Evolutionary conservation across 129 eudicot genomes (phyloP).

Genomic region (Artemisia argyi): DNA sequence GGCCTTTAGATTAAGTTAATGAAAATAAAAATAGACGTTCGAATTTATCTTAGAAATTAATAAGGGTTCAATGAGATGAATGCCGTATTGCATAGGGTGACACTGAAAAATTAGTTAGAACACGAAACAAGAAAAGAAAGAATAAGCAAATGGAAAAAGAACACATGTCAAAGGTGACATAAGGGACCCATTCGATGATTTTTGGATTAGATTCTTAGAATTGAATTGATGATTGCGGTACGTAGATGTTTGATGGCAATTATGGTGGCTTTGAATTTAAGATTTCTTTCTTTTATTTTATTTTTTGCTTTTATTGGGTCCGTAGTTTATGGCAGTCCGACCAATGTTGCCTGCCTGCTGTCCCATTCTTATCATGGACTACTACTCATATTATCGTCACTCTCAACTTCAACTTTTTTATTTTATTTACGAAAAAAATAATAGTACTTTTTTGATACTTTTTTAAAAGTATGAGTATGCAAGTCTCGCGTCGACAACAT

Average conservation of each 20-base stretch:
- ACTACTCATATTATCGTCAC: constrained; percentile 21
- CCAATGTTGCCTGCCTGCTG: constrained; percentile 36
- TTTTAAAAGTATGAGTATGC: too few species aligned
- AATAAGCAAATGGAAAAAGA: background rate
- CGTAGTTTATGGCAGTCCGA: constrained; percentile 44
- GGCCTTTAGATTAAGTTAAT: too few species aligned
- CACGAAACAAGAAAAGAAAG: background rate
- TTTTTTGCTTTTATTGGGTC: constrained; percentile 18
- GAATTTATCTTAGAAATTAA: too few species aligned
- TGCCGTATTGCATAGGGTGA: too few species aligned
- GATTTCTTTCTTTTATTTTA: too few species aligned
- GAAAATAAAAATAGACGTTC: too few species aligned
- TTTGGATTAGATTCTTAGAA: constrained; percentile 27
- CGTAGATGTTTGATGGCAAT: constrained; percentile 38
- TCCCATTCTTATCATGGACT: constrained; percentile 31
- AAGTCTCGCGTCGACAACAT: too few species aligned
- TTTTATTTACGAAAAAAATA: background rate
- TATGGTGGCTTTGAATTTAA: constrained; percentile 34
- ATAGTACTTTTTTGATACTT: too few species aligned
- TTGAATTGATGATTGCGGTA: constrained; percentile 31
- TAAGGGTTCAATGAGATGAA: too few species aligned
- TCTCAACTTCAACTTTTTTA: background rate
- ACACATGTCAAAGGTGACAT: constrained; percentile 10
- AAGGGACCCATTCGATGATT: constrained; percentile 33
- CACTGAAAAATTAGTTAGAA: background rate